Percentiles rank a stretch among this genome's conserved stretches.
These are phyloP conservation scores for Phoma sp. DNA, from an alignment of 2,329 filamentous ascomycete species.

Conservation along the genomic window DNA sequence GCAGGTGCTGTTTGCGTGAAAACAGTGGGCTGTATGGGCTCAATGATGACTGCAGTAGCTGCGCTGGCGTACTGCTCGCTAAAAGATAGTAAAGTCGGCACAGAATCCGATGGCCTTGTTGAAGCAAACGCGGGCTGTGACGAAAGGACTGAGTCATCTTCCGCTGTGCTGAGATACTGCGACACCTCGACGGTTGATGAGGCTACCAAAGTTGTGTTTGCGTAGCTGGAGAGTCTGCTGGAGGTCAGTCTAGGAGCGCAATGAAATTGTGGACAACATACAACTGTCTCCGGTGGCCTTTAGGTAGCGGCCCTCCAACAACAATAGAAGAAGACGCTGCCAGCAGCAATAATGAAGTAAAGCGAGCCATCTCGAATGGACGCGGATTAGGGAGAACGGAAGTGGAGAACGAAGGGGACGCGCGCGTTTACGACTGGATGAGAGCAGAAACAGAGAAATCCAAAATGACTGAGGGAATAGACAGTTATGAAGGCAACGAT, in stretches of 20 bases:
- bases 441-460: slow-evolving; percentile 30
- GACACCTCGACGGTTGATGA: slow-evolving; percentile 7
- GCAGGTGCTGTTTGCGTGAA: slow-evolving; percentile 35
- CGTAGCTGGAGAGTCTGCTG: slow-evolving; percentile 34
- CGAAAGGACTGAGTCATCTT: background rate
- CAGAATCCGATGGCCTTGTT: background rate
- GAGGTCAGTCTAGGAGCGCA: background rate
- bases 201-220: slow-evolving; percentile 31
- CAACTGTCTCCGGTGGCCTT: slow-evolving; percentile 34
- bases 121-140: background rate
- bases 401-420: slow-evolving; percentile 21
- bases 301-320: slow-evolving; percentile 45
- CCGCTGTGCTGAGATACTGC: slow-evolving; percentile 1
- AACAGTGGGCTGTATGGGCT: slow-evolving; percentile 40
- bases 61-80: slow-evolving; percentile 29
- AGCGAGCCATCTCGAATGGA: slow-evolving; percentile 35
- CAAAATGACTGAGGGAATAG: slow-evolving; percentile 26
- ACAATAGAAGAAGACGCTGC: slow-evolving; percentile 41
- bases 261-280: slow-evolving; percentile 23
- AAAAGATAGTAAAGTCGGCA: background rate
- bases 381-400: slow-evolving; percentile 25
- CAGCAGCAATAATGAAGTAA: slow-evolving; percentile 43
- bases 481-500: slow-evolving; percentile 44
- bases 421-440: slow-evolving; percentile 29
- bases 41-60: slow-evolving; percentile 43